These are phyloP conservation scores for Coffea eugenioides DNA, from an alignment of 257 asterid genomes.

Conservation along the genomic window DNA sequence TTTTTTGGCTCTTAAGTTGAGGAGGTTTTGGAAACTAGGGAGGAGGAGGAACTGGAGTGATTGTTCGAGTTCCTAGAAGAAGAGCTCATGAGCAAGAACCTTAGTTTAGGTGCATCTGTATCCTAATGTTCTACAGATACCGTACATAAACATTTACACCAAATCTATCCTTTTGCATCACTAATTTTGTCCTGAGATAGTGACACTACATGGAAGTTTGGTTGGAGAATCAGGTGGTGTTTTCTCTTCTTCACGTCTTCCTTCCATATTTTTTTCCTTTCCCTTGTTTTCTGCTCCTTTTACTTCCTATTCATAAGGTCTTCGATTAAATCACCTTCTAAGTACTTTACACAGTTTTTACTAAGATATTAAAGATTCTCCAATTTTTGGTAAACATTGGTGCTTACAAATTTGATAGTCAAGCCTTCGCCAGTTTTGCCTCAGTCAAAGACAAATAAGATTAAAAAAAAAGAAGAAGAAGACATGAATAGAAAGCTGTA, in stretches of 20 bases:
- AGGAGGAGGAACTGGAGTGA: neutral
- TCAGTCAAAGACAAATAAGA: neutral
- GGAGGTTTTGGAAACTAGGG: neutral
- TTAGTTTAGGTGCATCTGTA: neutral
- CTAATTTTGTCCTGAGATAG: slow-evolving; percentile 19
- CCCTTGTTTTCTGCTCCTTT: slow-evolving; percentile 9
- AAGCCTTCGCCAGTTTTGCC: neutral
- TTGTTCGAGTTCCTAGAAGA: slow-evolving; percentile 12
- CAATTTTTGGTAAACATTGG: neutral
- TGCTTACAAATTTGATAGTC: no score
- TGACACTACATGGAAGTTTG: slow-evolving; percentile 31
- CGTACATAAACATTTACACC: slow-evolving; percentile 12
- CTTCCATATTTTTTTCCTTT: neutral
- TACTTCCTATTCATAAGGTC: neutral
- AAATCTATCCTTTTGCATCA: slow-evolving; percentile 12
- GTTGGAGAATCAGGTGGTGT: slow-evolving; percentile 31
- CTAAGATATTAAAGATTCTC: slow-evolving; percentile 1
- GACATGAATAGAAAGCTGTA: neutral
- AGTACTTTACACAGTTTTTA: neutral
- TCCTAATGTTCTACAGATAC: slow-evolving; percentile 8
- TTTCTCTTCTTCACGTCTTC: slow-evolving; percentile 15
- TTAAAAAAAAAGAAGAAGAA: no score
- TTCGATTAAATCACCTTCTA: neutral
- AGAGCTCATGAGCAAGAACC: slow-evolving; percentile 9
- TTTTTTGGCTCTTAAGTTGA: neutral